Evolutionary conservation across 495 filamentous ascomycete genomes (phyloP).

Genomic region (Penicillium cosmopolitanum): DNA sequence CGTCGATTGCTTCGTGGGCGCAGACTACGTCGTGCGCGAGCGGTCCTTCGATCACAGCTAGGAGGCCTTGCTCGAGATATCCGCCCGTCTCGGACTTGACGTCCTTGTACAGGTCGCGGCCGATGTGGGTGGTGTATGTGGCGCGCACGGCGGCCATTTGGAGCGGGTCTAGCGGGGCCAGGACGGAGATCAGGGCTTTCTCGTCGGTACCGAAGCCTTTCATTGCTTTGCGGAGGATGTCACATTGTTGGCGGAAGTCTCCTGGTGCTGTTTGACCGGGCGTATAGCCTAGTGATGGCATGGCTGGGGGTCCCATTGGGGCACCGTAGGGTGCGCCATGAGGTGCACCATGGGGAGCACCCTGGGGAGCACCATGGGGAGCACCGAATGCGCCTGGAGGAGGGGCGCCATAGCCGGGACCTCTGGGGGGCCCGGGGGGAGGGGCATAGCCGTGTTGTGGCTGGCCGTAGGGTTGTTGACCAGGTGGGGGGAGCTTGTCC

Average conservation of each 20-base stretch:
- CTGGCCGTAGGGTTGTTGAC: constrained; percentile 30
- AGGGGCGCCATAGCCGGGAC: constrained; percentile 41
- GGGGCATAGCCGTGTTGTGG: constrained; percentile 19
- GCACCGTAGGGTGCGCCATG: constrained; percentile 43
- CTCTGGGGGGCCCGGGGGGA: constrained; percentile 30
- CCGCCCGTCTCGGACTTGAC: constrained; percentile 75
- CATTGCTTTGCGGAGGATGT: constrained; percentile 77
- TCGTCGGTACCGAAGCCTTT: constrained; percentile 92
- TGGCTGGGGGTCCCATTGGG: constrained; percentile 47
- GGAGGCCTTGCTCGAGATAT: constrained; percentile 69
- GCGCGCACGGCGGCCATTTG: constrained; percentile 71
- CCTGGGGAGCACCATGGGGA: background rate
- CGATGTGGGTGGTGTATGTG: constrained; percentile 62
- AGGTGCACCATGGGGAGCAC: constrained; percentile 36
- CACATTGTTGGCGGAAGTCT: constrained; percentile 66
- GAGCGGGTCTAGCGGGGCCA: constrained; percentile 70
- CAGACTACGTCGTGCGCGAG: constrained; percentile 68
- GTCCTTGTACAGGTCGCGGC: constrained; percentile 70
- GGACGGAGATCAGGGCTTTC: constrained; percentile 64
- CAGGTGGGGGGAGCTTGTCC: constrained; percentile 19
- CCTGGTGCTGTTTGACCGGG: constrained; percentile 64
- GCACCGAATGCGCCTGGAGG: constrained; percentile 35
- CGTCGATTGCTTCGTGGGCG: constrained; percentile 68
- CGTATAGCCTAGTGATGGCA: constrained; percentile 64
- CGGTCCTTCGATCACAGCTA: constrained; percentile 76